These are phyloP conservation scores for Mucor racemosus DNA, from an alignment of 371 early-diverging fungal genomes.

Conservation along the genomic window DNA sequence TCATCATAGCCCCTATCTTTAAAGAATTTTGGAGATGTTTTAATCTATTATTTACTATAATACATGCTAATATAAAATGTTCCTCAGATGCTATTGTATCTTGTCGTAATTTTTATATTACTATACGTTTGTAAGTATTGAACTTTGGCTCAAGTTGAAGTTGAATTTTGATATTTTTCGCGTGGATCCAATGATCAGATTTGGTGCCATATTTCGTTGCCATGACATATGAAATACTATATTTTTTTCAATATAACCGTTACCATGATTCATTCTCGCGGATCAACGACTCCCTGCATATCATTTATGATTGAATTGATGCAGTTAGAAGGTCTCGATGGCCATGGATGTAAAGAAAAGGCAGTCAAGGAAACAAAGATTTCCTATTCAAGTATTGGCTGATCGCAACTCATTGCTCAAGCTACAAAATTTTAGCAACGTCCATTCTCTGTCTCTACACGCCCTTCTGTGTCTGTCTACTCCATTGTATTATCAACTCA, in stretches of 20 bases:
- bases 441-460: conserved; percentile 3
- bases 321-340: neutral
- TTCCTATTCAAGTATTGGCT: conserved; percentile 10
- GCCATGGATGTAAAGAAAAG: neutral
- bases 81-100: too few relatives aligned
- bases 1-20: too few relatives aligned
- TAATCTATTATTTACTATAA: too few relatives aligned
- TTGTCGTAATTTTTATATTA: too few relatives aligned
- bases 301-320: neutral
- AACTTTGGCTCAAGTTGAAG: neutral
- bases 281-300: neutral
- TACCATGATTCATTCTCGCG: neutral
- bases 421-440: conserved; percentile 9
- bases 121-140: neutral
- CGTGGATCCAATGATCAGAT: neutral
- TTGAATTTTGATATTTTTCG: neutral
- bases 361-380: conserved; percentile 1
- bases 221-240: neutral
- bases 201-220: neutral
- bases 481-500: neutral
- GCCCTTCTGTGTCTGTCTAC: neutral
- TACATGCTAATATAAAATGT: too few relatives aligned
- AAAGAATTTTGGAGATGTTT: too few relatives aligned
- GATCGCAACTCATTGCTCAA: neutral
- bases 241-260: neutral